phyloP scores from a whole-genome alignment of 495 filamentous ascomycete species.

The Hypoxylon fuscum region DNA sequence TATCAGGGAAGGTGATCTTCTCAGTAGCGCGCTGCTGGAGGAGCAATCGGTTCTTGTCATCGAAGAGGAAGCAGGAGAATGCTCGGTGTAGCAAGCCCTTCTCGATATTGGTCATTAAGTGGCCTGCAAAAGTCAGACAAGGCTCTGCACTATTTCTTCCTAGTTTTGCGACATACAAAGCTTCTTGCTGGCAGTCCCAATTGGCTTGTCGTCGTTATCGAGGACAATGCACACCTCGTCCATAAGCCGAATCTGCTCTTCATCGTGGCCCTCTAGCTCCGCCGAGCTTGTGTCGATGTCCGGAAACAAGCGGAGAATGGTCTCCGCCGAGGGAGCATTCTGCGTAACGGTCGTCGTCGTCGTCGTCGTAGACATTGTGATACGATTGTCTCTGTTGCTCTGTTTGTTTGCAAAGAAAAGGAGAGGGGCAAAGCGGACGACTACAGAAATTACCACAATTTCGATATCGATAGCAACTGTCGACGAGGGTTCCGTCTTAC shows the following conservation, averaged over 20 bases:
- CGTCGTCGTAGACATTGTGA: slow-evolving; percentile 50
- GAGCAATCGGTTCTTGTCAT: slow-evolving; percentile 85
- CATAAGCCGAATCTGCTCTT: slow-evolving; percentile 97
- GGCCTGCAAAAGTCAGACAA: slow-evolving; percentile 65
- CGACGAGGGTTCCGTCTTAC: neutral
- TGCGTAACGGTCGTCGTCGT: slow-evolving; percentile 52
- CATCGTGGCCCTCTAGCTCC: slow-evolving; percentile 86
- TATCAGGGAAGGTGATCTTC: slow-evolving; percentile 99
- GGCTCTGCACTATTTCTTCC: neutral
- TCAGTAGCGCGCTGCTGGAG: slow-evolving; percentile 95
- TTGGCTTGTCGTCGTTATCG: slow-evolving; percentile 90
- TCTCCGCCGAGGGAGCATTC: slow-evolving; percentile 79
- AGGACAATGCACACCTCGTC: slow-evolving; percentile 98
- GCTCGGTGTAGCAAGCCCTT: slow-evolving; percentile 94
- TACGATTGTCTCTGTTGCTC: slow-evolving; percentile 17
- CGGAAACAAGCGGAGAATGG: slow-evolving; percentile 88
- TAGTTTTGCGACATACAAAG: slow-evolving; percentile 70
- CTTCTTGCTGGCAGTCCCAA: slow-evolving; percentile 98
- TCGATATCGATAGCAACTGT: slow-evolving; percentile 23
- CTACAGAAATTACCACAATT: slow-evolving; percentile 4
- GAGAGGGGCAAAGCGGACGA: slow-evolving; percentile 1
- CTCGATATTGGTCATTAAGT: slow-evolving; percentile 98
- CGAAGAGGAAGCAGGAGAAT: slow-evolving; percentile 98
- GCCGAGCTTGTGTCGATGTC: slow-evolving; percentile 92
- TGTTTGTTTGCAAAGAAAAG: slow-evolving; percentile 9